These are phyloP conservation scores for Pseudopithomyces maydicus DNA, from an alignment of 2,329 filamentous ascomycete genomes.

Conservation along the genomic window DNA sequence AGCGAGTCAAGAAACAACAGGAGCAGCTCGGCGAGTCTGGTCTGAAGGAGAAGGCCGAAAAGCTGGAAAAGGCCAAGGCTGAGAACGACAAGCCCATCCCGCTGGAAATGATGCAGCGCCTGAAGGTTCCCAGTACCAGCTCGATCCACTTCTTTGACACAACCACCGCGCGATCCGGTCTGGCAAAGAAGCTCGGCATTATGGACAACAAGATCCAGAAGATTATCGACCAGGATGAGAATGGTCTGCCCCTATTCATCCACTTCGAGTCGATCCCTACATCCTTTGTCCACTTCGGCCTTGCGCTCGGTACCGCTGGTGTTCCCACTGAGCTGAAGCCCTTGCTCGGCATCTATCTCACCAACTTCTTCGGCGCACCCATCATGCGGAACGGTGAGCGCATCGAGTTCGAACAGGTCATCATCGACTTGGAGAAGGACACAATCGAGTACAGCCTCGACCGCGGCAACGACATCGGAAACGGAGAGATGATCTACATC, in stretches of 20 bases:
- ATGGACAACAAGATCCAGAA: constrained; percentile 73
- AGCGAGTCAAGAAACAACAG: constrained; percentile 77
- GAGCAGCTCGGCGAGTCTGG: constrained; percentile 81
- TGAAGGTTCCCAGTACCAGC: constrained; percentile 81
- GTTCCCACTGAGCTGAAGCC: constrained; percentile 85
- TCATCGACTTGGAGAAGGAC: constrained; percentile 87
- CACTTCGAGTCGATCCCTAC: constrained; percentile 95
- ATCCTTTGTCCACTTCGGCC: constrained; percentile 84
- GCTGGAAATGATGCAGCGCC: constrained; percentile 76
- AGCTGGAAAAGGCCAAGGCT: constrained; percentile 80
- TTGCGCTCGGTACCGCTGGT: constrained; percentile 78
- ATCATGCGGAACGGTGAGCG: constrained; percentile 76
- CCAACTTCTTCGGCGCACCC: constrained; percentile 94
- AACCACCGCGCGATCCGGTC: constrained; percentile 79
- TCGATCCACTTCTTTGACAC: constrained; percentile 96
- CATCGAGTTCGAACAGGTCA: constrained; percentile 88
- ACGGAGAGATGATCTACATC: constrained; percentile 80
- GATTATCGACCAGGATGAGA: constrained; percentile 71
- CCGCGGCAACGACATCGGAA: constrained; percentile 70
- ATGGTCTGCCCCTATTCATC: constrained; percentile 79
- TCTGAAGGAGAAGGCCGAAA: constrained; percentile 72
- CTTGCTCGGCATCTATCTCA: constrained; percentile 79
- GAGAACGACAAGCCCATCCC: constrained; percentile 91
- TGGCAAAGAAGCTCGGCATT: constrained; percentile 72
- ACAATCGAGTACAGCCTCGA: constrained; percentile 83